Evolutionary conservation across 495 filamentous ascomycete species (phyloP).

Genomic region (Chaetomium tenue): DNA sequence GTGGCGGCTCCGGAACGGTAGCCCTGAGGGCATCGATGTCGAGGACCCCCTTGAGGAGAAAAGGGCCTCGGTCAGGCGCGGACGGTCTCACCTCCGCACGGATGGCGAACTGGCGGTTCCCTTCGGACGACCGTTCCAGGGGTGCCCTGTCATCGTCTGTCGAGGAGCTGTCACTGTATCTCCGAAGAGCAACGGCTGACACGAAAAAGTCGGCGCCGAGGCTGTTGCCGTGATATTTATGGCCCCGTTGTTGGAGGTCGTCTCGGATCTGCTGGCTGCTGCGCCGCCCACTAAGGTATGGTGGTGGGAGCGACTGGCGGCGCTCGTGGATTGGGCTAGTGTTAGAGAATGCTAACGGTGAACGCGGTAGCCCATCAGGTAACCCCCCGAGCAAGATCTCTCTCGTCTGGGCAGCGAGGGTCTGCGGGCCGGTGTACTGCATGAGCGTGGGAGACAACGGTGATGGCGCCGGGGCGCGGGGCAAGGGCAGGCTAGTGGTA

Average conservation of each 20-base stretch:
- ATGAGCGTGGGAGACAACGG: conserved; percentile 15
- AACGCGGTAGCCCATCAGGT: conserved; percentile 6
- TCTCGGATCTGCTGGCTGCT: conserved; percentile 27
- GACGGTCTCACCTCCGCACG: conserved; percentile 47
- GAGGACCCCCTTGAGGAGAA: conserved; percentile 49
- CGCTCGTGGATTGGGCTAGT: conserved; percentile 18
- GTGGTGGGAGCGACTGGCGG: conserved; percentile 28
- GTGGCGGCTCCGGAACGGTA: conserved; percentile 34
- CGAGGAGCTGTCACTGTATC: conserved; percentile 29
- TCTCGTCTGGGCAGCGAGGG: conserved; percentile 30
- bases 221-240: conserved; percentile 37
- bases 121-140: conserved; percentile 8
- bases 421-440: conserved; percentile 24
- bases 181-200: conserved; percentile 40
- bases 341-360: conserved; percentile 3
- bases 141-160: conserved; percentile 16
- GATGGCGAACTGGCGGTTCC: conserved; percentile 38
- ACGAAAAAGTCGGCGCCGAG: conserved; percentile 43
- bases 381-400: conserved; percentile 34
- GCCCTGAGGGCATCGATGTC: conserved; percentile 46
- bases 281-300: conserved; percentile 16
- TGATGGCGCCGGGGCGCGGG: conserved; percentile 19
- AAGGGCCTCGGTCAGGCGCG: conserved; percentile 42
- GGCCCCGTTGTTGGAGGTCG: conserved; percentile 37
- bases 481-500: conserved; percentile 18